Base-by-base conservation (phyloP, 129 eudicot genomes). In the Flaveria trinervia region DNA sequence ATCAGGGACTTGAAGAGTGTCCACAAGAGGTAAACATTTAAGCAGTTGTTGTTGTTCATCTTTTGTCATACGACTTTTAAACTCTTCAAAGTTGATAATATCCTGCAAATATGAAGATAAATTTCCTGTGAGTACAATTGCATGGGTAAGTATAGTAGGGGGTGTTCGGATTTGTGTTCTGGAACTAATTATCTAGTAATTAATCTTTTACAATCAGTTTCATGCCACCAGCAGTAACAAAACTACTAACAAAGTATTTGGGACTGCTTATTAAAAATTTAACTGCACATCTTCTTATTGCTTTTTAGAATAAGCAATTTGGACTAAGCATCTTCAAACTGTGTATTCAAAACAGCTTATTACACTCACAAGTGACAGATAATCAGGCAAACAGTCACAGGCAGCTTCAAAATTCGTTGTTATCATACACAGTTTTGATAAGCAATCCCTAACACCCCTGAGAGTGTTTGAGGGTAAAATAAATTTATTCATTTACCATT, bases 1-100 rank as follows among this genome's bases (percentile, higher is more conserved):
- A 73, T 85, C 83, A 2, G 90, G 87, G 49, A 72, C 70, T 65
- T 78, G 85, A 43, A 71, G 70, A 82, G 84, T 80, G 74, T 92
- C 95, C 16, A 77, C 44, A 45, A 82, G 75, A 75, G 90, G 88
- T 71, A 92, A 81, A 75, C 76, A 84, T 73, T 85, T 89, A 66
- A 88, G 84, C 68, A 92, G 81, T 71, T 80, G 86, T 57, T 88
- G 87, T 50, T 85, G 90, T 85, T 92, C 97, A 22, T 85, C 95
- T 61, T 72, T 49, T 43, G 89, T 86, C 73, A 92, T 48, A 46
- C 72, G 82, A 78, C 74, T 80, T 20, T 68, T 56, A 72, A 88
- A 89, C 86, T 83, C 84, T 17, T 89, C 89, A 67, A 83, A 82
- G 85, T 87, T 89, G 66, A 92, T 74, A 75, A 92, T 82, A 50